Conservation (phyloP, 352 stramenopile species). For the Globisporangium parvum region DNA sequence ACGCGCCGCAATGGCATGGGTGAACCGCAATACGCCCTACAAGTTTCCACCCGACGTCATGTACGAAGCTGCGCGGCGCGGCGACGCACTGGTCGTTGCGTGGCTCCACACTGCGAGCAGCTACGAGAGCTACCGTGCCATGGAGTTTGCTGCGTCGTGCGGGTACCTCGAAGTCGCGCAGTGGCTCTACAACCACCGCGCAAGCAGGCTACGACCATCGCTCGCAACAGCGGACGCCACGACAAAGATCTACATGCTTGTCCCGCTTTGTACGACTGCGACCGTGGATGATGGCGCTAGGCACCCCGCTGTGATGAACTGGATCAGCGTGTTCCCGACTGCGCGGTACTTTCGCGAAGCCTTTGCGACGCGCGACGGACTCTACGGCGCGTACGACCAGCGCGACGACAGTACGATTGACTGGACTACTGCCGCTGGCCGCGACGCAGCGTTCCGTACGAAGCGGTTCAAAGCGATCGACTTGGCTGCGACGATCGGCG, state of each 20-base stretch:
- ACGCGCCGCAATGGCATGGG: slow-evolving; percentile 17
- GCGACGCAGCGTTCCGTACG: slow-evolving; percentile 10
- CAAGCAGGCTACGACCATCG: background rate
- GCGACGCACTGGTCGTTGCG: slow-evolving; percentile 25
- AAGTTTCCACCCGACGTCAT: slow-evolving; percentile 29
- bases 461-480: slow-evolving; percentile 25
- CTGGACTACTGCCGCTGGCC: slow-evolving; percentile 13
- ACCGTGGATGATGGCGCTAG: no score
- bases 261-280: slow-evolving; percentile 15
- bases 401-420: slow-evolving; percentile 20
- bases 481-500: slow-evolving; percentile 20
- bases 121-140: slow-evolving; percentile 32
- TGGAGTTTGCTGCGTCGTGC: slow-evolving; percentile 30
- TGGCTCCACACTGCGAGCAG: slow-evolving; percentile 28
- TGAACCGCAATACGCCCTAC: slow-evolving; percentile 25
- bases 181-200: slow-evolving; percentile 25
- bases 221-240: slow-evolving; percentile 3
- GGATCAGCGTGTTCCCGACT: slow-evolving; percentile 24
- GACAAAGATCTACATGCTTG: slow-evolving; percentile 24
- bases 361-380: slow-evolving; percentile 23
- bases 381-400: slow-evolving; percentile 29
- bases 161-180: slow-evolving; percentile 28
- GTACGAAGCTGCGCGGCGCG: slow-evolving; percentile 32
- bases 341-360: slow-evolving; percentile 25
- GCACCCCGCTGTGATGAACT: slow-evolving; percentile 20